Evolutionary conservation across 176 grass and related monocot species (phyloP).

Genomic region (Triticum dicoccoides): DNA sequence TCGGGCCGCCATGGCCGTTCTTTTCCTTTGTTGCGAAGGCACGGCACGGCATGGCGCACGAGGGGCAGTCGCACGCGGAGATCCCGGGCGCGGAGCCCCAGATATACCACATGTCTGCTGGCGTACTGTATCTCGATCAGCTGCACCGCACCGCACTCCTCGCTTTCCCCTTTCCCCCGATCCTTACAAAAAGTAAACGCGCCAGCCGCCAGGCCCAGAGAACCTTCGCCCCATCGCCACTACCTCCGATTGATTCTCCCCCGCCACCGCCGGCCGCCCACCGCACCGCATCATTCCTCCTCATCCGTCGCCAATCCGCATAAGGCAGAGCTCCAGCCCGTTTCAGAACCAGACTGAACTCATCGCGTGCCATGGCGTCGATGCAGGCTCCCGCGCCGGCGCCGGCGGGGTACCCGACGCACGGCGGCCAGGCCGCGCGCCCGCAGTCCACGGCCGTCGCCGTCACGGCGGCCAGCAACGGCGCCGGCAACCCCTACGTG

Average conservation of each 20-base stretch:
- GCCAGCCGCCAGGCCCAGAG: background rate
- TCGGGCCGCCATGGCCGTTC: background rate
- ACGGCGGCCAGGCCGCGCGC: constrained; percentile 22
- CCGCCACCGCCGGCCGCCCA: background rate
- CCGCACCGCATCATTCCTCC: background rate
- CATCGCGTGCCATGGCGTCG: constrained; percentile 7
- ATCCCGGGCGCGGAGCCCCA: background rate
- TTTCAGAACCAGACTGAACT: constrained; percentile 8
- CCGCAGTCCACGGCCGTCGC: constrained; percentile 23
- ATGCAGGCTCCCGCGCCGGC: constrained; percentile 12
- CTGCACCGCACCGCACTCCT: background rate
- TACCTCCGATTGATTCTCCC: background rate
- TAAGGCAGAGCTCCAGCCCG: background rate
- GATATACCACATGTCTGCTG: background rate
- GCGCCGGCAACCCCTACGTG: constrained; percentile 57
- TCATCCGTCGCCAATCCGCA: background rate
- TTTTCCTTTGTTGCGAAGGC: background rate
- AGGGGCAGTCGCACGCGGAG: background rate
- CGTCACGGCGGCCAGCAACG: constrained; percentile 42
- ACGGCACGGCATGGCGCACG: background rate
- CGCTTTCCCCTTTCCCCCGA: background rate
- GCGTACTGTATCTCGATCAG: background rate
- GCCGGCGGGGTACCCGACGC: constrained; percentile 26
- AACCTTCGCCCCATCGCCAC: constrained; percentile 8
- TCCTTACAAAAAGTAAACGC: background rate